Base-by-base conservation (phyloP, 306 rosid genomes). In the Crataegus laevigata region DNA sequence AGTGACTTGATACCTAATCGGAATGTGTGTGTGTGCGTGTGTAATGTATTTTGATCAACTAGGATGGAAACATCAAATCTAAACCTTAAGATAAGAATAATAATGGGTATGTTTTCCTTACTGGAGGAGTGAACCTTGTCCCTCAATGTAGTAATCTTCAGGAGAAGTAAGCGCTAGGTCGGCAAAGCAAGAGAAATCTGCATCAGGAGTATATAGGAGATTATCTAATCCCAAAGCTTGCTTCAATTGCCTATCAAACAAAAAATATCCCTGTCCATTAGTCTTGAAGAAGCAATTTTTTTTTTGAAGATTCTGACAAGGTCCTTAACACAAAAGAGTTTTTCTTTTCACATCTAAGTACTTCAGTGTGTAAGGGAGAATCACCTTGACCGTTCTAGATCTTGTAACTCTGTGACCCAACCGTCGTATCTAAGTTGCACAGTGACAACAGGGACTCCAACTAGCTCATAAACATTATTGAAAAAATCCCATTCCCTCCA, bases 91-190 rank as follows among this genome's bases (percentile, higher is more conserved):
- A 40, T 36, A 40, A 24, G 3, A 11, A n/a, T 13, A 58, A 38
- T 11, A 38, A 69, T 25, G 40, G 50, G 12, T 12, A 55, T 25
- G 68, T 69, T 59, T 62, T 68, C 45, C 96, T 89, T 90, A 94
- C 99, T 94, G 99, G 81, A 94, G 96, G 68, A 94, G 88, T 28
- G 97, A 94, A 76, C 99, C 99, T 80, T 94, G 97, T 85, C 99
- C 99, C 78, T 90, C 96, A 9, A 89, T 84, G 85, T 90, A 94
- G 87, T 94, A 94, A 78, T 94, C 92, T 80, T 83, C 99, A 2
- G 97, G 99, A 77, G 97, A 94, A 66, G 97, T 25, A 58, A 94
- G 96, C 21, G 99, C 99, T 83, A 94, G 86, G 74, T 94, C 99
- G 1, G 98, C 97, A 89, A 94, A 94, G 88, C 97, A 94, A 52